Conservation (phyloP, 1,284 basidiomycete species). For the Athelia sp. region DNA sequence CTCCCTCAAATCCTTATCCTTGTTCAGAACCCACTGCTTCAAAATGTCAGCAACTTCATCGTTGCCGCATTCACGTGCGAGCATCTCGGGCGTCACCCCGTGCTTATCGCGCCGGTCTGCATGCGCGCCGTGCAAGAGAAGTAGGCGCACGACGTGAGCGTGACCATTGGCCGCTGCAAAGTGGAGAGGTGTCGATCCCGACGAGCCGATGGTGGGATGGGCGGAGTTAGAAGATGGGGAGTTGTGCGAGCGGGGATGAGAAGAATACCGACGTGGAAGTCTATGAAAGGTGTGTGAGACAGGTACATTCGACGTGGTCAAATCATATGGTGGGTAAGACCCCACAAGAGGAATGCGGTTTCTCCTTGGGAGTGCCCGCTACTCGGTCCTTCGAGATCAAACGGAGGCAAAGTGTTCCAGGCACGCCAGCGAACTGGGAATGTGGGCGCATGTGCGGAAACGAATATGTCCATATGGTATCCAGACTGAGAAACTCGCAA, state of each 20-base stretch:
- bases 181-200: slow-evolving; percentile 67
- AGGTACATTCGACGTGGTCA: slow-evolving; percentile 1
- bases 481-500: too few species aligned
- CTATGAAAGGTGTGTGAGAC: slow-evolving; percentile 19
- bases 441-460: too few species aligned
- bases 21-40: slow-evolving; percentile 27
- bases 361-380: too few species aligned
- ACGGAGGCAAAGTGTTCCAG: too few species aligned
- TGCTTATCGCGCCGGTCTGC: slow-evolving; percentile 62
- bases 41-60: slow-evolving; percentile 36
- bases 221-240: slow-evolving; percentile 12
- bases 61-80: slow-evolving; percentile 43
- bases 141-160: slow-evolving; percentile 47
- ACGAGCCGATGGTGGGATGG: slow-evolving; percentile 45
- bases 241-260: slow-evolving; percentile 35
- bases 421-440: too few species aligned
- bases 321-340: too few species aligned
- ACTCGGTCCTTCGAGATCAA: too few species aligned
- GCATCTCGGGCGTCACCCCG: slow-evolving; percentile 50
- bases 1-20: too few species aligned
- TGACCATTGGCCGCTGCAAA: slow-evolving; percentile 75
- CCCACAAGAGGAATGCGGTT: too few species aligned
- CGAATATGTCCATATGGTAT: too few species aligned
- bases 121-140: slow-evolving; percentile 58
- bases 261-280: slow-evolving; percentile 53